Percentiles rank a stretch among this genome's conserved stretches.
Evolutionary conservation across 306 rosid genomes (phyloP).

Genomic region (Cajanus cajan): DNA sequence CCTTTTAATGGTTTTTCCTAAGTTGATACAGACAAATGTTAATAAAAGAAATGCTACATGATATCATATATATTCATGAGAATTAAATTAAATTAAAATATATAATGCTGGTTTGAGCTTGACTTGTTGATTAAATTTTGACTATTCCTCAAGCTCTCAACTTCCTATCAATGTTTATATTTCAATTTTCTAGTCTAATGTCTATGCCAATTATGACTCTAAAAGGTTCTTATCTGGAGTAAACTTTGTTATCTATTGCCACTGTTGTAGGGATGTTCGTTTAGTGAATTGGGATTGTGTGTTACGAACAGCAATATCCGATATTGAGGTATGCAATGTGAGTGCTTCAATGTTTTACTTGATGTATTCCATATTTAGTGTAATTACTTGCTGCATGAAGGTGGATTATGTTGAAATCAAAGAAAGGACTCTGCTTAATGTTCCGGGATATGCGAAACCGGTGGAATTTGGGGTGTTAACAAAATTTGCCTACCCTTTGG

Average conservation of each 20-base stretch:
- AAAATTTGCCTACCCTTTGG: constrained; percentile 85
- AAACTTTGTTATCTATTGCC: background rate
- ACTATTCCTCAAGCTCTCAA: no score
- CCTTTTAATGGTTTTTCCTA: no score
- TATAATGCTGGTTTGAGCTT: no score
- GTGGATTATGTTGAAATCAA: constrained; percentile 86
- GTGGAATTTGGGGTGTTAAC: constrained; percentile 90
- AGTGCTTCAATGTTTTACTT: background rate
- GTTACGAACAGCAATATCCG: constrained; percentile 90
- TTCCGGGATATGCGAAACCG: constrained; percentile 79
- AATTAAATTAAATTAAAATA: no score
- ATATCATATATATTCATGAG: no score
- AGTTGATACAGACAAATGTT: no score
- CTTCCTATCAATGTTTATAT: no score
- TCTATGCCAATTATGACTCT: background rate
- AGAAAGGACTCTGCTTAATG: constrained; percentile 62
- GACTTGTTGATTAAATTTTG: no score
- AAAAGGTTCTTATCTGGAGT: background rate
- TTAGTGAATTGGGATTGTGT: constrained; percentile 95
- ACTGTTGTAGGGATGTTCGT: constrained; percentile 74
- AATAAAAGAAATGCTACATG: no score
- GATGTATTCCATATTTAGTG: background rate
- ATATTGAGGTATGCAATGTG: constrained; percentile 66
- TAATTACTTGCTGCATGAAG: constrained; percentile 45
- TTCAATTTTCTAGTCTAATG: background rate